Evolutionary conservation across 2,329 filamentous ascomycete genomes (phyloP), one percentile per base, ranked within the genome.

Genomic region (Cordyceps tenuipes): DNA sequence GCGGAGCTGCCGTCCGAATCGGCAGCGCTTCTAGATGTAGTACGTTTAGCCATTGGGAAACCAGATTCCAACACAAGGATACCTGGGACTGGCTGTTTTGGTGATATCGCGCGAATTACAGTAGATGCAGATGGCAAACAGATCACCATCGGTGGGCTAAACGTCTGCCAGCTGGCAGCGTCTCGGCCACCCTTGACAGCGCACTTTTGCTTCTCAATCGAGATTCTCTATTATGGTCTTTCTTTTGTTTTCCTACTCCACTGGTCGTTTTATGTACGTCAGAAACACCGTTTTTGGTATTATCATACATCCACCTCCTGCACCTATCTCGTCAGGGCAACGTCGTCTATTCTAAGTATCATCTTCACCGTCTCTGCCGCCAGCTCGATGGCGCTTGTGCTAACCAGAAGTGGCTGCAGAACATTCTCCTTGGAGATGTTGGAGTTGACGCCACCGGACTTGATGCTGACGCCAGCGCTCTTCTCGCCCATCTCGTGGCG

Each of bases 361-460:
- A 96, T 94, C 85, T 97, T 99, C 68, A 97, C 94, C 63, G 94
- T 99, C 82, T 99, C 94, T 8, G 93, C 92, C 34, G 94, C 94
- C 75, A 99, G 77, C 79, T 99, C 93, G 69, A 99, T 94, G 26
- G 94, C 91, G 74, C 93, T 97, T 61, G 94, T 99, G 82, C 91
- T 96, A 63, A 99, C 94, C 63, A 99, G 79, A 71, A 99, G 79
- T 19, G 94, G 94, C 79, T 99, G 94, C 72, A 99, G 80, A 59
- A 99, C 94, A 66, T 96, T 96, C 81, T 97, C 92, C 73, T 96
- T 93, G 62, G 89, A 88, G 71, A 97, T 97, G 77, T 99, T 95
- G 67, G 89, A 86, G 82, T 96, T 97, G 65, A 99, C 94, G 62
- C 94, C 94, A 46, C 94, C 93, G 65, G 90, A 93, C 82, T 96